Percentiles rank a stretch among this genome's conserved stretches.
Conservation (phyloP, 1,284 basidiomycete species). For the Leccinum fallax region DNA sequence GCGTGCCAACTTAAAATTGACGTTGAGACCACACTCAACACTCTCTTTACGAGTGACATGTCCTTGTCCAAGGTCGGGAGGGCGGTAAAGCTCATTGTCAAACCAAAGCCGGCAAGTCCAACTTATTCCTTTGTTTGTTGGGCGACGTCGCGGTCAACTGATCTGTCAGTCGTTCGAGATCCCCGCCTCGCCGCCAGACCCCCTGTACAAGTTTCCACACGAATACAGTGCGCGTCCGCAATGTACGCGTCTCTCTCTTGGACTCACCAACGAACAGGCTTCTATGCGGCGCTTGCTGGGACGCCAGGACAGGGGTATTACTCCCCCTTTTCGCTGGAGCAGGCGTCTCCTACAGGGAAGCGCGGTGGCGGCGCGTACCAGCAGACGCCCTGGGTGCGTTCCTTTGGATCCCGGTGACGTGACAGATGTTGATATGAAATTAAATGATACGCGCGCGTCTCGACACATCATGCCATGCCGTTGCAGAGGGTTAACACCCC, state of each 20-base stretch:
- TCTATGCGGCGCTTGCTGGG: conserved; percentile 22
- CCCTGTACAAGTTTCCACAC: conserved; percentile 29
- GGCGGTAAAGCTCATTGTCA: conserved; percentile 26
- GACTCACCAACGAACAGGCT: conserved; percentile 11
- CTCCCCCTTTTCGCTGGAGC: not conserved
- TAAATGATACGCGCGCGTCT: not conserved
- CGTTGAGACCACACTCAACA: not conserved
- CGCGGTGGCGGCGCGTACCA: not conserved
- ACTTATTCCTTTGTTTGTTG: not conserved
- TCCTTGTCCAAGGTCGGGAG: conserved; percentile 18
- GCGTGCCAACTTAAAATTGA: too few relatives aligned
- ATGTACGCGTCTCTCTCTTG: not conserved
- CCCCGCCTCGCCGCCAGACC: conserved; percentile 28
- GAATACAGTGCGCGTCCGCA: conserved; percentile 21
- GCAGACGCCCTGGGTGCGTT: not conserved
- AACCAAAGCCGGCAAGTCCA: conserved; percentile 32
- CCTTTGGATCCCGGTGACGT: not conserved
- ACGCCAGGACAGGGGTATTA: conserved; percentile 10
- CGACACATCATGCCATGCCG: not conserved
- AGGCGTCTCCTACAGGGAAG: not conserved
- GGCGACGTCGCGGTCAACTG: not conserved
- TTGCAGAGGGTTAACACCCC: not conserved
- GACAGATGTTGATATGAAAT: not conserved
- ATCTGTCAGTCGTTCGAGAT: conserved; percentile 31
- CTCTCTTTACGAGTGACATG: conserved; percentile 8